Evolutionary conservation across 164 flowering plant species (phyloP).

Genomic region (Annona cherimola): DNA sequence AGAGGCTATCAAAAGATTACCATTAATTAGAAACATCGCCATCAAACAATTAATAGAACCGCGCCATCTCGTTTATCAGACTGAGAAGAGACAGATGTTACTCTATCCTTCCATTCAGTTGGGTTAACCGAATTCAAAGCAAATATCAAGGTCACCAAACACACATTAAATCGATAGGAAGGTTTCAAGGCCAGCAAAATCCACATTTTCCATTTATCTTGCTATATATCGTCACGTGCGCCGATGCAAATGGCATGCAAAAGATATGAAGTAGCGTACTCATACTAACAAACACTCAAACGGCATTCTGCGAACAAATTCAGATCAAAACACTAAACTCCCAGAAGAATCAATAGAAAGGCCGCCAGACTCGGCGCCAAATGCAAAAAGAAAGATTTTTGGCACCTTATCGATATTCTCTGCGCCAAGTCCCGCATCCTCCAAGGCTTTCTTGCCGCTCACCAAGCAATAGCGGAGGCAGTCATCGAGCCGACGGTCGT

Average conservation of each 20-base stretch:
- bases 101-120: too few relatives aligned
- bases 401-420: constrained; percentile 48
- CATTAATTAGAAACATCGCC: too few relatives aligned
- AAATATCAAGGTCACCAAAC: too few relatives aligned
- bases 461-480: constrained; percentile 79
- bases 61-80: too few relatives aligned
- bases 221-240: not conserved
- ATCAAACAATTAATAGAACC: too few relatives aligned
- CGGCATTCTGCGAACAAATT: not conserved
- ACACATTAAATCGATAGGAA: too few relatives aligned
- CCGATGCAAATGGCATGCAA: not conserved
- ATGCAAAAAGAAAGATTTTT: not conserved
- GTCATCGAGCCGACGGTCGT: constrained; percentile 81
- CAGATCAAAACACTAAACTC: not conserved
- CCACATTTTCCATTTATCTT: not conserved
- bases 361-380: not conserved
- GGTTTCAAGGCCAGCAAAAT: not conserved
- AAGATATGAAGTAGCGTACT: not conserved
- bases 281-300: not conserved
- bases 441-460: constrained; percentile 84
- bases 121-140: too few relatives aligned
- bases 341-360: not conserved
- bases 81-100: too few relatives aligned
- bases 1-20: not conserved
- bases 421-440: constrained; percentile 61